Evolutionary conservation across 352 stramenopile genomes (phyloP).

Genomic region (Phytopythium helicoides): DNA sequence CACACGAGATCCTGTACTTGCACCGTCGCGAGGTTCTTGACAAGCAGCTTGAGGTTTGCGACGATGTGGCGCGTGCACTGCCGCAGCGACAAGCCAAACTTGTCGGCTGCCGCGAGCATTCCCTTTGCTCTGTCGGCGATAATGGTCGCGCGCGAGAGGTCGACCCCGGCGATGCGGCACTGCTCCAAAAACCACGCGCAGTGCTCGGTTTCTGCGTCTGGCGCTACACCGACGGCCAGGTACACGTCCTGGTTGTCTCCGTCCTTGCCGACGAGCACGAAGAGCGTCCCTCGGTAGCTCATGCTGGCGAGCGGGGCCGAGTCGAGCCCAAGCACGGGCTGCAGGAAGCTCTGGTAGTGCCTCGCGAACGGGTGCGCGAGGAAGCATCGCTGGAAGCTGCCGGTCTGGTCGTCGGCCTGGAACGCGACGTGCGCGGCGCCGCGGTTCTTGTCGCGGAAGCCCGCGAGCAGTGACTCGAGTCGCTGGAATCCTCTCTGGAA

Average conservation of each 20-base stretch:
- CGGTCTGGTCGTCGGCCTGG: constrained; percentile 12
- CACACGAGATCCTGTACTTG: constrained; percentile 35
- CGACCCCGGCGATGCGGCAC: constrained; percentile 22
- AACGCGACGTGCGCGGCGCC: constrained; percentile 21
- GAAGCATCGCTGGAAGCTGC: constrained; percentile 25
- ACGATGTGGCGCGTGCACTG: constrained; percentile 32
- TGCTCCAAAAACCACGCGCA: constrained; percentile 30
- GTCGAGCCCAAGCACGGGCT: constrained; percentile 23
- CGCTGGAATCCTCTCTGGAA: constrained; percentile 28
- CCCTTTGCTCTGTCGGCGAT: constrained; percentile 17
- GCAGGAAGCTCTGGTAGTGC: constrained; percentile 21
- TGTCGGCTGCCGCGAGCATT: constrained; percentile 16
- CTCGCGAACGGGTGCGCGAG: constrained; percentile 23
- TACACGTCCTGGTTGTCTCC: constrained; percentile 23
- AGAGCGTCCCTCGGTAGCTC: constrained; percentile 29
- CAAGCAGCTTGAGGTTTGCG: constrained; percentile 24
- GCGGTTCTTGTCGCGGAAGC: constrained; percentile 27
- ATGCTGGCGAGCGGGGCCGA: constrained; percentile 25
- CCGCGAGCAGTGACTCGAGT: constrained; percentile 23
- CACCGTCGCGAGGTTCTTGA: constrained; percentile 24
- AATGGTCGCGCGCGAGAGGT: constrained; percentile 18
- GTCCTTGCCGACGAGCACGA: constrained; percentile 26
- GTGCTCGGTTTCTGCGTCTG: constrained; percentile 19
- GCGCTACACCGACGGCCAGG: constrained; percentile 21
- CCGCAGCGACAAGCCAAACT: constrained; percentile 11